Conservation (phyloP, 495 filamentous ascomycete species). For the Penicillium riverlandense region DNA sequence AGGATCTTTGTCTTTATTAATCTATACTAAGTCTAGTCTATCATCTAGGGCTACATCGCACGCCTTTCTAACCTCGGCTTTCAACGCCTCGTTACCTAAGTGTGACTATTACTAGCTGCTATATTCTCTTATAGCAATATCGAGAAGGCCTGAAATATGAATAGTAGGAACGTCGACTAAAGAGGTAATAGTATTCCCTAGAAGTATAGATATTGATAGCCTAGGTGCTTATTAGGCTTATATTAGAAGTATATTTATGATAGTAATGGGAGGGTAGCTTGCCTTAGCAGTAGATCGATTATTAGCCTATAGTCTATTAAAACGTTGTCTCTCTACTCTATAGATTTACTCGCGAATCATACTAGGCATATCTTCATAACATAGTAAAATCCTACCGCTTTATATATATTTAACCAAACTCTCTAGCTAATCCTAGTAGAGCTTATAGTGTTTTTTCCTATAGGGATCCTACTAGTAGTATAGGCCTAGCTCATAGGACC, state of each 20-base stretch:
- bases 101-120: slow-evolving; percentile 12
- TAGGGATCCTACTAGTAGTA: slow-evolving; percentile 8
- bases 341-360: slow-evolving; percentile 4
- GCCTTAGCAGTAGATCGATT: too few species aligned
- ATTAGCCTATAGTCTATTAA: background rate
- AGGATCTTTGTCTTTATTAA: slow-evolving; percentile 16
- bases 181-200: too few species aligned
- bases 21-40: slow-evolving; percentile 18
- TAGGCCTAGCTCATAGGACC: background rate
- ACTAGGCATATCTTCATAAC: slow-evolving; percentile 14
- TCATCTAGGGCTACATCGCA: slow-evolving; percentile 14
- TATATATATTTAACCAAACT: slow-evolving; percentile 13
- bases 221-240: too few species aligned
- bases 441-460: slow-evolving; percentile 10
- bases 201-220: too few species aligned
- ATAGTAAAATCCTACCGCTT: slow-evolving; percentile 5
- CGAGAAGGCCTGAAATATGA: slow-evolving; percentile 1
- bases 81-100: slow-evolving; percentile 9
- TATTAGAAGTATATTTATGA: too few species aligned
- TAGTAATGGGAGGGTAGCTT: too few species aligned
- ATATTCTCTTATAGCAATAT: slow-evolving; percentile 11
- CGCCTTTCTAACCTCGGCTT: slow-evolving; percentile 11
- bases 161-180: too few species aligned
- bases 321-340: slow-evolving; percentile 2
- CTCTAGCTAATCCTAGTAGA: slow-evolving; percentile 10